Percentiles rank a stretch among this genome's conserved stretches.
phyloP scores from a whole-genome alignment of 176 grass and related monocot genomes.

The Themeda triandra region DNA sequence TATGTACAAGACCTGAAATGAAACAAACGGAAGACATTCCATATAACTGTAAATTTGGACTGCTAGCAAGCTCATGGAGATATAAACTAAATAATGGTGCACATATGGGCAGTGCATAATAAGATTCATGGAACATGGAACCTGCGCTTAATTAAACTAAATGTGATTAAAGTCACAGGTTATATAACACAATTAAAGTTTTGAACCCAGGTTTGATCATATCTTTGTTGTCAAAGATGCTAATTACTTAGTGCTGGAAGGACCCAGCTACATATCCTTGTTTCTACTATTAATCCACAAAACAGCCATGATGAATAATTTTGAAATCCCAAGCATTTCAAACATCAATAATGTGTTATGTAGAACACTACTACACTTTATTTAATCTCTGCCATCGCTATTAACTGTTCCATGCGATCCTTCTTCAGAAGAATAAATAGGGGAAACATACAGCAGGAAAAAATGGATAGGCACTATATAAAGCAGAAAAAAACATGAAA shows the following conservation, averaged over 20 bases:
- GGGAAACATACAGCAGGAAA: background rate
- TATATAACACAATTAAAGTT: background rate
- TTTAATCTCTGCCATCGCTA: background rate
- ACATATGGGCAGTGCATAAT: background rate
- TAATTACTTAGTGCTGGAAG: background rate
- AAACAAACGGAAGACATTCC: background rate
- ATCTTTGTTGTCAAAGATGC: background rate
- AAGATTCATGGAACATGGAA: background rate
- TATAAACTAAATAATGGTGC: background rate
- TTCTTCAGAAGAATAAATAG: background rate
- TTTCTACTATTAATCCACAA: background rate
- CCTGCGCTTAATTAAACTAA: background rate
- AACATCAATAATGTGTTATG: background rate
- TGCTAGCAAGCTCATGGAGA: background rate
- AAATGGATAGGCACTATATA: background rate
- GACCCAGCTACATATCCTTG: background rate
- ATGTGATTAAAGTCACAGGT: background rate
- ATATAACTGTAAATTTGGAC: conserved; percentile 14
- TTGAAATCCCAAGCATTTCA: background rate
- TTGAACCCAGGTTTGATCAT: background rate
- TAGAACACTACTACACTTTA: background rate
- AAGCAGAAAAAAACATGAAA: background rate
- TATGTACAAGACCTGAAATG: conserved; percentile 77
- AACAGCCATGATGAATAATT: background rate
- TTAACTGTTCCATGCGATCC: background rate